These are phyloP conservation scores for Arabidopsis thaliana DNA, from an alignment of 345 rosid species.

Conservation along the genomic window DNA sequence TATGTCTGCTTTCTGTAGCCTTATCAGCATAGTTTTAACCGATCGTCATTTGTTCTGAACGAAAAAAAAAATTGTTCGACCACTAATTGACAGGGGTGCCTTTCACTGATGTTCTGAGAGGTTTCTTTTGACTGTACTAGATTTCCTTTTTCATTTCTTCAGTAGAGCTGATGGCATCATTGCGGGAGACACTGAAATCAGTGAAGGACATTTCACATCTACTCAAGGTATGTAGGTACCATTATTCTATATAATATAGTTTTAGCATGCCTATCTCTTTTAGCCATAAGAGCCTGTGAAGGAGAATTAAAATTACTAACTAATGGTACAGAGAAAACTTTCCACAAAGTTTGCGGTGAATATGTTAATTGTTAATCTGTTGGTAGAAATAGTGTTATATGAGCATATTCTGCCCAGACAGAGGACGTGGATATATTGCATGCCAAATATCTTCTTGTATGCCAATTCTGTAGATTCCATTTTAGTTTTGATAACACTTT, in stretches of 20 bases:
- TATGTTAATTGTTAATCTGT: conserved; percentile 34
- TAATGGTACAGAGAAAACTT: not conserved
- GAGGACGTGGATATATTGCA: not conserved
- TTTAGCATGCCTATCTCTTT: conserved; percentile 23
- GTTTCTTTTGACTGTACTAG: conserved; percentile 61
- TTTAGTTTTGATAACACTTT: conserved; percentile 1
- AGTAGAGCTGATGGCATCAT: conserved; percentile 81
- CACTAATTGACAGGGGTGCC: not conserved
- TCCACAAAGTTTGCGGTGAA: conserved; percentile 14
- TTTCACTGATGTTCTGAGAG: conserved; percentile 18
- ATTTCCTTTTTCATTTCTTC: conserved; percentile 84
- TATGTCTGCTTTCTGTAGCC: conserved; percentile 25
- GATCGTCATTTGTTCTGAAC: conserved; percentile 11
- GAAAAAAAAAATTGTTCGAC: not conserved
- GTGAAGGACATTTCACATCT: conserved; percentile 82
- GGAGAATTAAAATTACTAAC: not conserved
- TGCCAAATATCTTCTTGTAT: conserved; percentile 11
- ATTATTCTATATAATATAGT: conserved; percentile 16
- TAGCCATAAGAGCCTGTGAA: conserved; percentile 18
- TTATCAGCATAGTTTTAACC: conserved; percentile 1
- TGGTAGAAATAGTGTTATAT: conserved; percentile 23
- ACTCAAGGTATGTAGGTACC: conserved; percentile 64
- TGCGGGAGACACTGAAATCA: conserved; percentile 82
- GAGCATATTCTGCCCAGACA: not conserved
- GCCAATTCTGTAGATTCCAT: conserved; percentile 1